These are phyloP conservation scores for Serendipita sp. DNA, from an alignment of 1,284 basidiomycete genomes.

Conservation along the genomic window DNA sequence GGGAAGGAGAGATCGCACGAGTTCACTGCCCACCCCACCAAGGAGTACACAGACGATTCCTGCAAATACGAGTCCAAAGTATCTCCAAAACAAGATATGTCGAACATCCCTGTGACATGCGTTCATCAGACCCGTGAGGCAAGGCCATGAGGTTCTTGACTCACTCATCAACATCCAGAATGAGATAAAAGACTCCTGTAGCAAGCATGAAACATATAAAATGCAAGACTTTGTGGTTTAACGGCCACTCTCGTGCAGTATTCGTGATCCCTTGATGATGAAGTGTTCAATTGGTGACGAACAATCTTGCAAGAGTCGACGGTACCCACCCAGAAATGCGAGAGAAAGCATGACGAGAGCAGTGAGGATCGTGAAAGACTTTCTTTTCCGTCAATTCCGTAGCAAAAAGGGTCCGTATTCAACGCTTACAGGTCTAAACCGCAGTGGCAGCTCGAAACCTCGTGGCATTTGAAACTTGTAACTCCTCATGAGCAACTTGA, in stretches of 20 bases:
- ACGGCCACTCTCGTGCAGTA: conserved; percentile 44
- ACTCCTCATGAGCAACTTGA: conserved; percentile 3
- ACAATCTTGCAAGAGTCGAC: neutral
- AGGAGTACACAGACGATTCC: conserved; percentile 56
- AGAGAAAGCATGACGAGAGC: conserved; percentile 47
- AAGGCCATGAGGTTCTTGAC: conserved; percentile 18
- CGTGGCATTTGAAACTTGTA: neutral
- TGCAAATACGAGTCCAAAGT: conserved; percentile 56
- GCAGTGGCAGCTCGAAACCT: conserved; percentile 41
- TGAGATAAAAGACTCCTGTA: conserved; percentile 73
- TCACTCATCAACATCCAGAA: conserved; percentile 76
- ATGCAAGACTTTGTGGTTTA: conserved; percentile 76
- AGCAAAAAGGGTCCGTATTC: no score
- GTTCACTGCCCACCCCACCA: conserved; percentile 73
- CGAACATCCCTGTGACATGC: conserved; percentile 41
- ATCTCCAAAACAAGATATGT: conserved; percentile 75
- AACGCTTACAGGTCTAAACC: conserved; percentile 49
- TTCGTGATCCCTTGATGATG: conserved; percentile 40
- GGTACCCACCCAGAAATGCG: conserved; percentile 36
- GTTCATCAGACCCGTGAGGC: conserved; percentile 3
- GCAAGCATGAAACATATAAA: conserved; percentile 69
- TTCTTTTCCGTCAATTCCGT: neutral
- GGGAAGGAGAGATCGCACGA: conserved; percentile 71
- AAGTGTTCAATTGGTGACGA: neutral
- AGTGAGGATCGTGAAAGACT: conserved; percentile 68